Percentiles rank a stretch among this genome's conserved stretches.
phyloP scores from a whole-genome alignment of 768 basidiomycete genomes.

The Lactarius hengduanensis region DNA sequence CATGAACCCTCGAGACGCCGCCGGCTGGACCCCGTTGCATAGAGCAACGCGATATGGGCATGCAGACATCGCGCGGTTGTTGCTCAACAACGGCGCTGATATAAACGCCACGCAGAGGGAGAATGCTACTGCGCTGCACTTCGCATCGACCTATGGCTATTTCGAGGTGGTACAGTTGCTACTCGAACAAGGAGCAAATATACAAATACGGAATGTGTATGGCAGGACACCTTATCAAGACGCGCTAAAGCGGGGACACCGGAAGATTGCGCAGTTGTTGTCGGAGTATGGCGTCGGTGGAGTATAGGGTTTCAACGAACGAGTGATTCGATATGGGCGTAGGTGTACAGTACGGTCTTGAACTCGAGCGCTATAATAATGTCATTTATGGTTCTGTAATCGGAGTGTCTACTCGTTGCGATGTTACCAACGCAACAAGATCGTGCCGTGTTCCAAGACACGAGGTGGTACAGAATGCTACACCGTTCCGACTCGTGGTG shows the following conservation, averaged over 20 bases:
- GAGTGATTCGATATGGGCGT: too few relatives aligned
- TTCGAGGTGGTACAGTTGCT: not conserved
- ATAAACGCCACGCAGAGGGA: not conserved
- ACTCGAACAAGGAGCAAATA: not conserved
- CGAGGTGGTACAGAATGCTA: too few relatives aligned
- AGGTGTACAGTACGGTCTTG: too few relatives aligned
- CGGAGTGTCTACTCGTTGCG: too few relatives aligned
- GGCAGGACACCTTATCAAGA: not conserved
- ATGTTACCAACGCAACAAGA: too few relatives aligned
- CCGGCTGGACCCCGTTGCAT: not conserved
- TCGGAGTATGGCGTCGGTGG: not conserved
- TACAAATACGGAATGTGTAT: not conserved
- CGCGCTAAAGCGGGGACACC: not conserved
- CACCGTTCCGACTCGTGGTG: too few relatives aligned
- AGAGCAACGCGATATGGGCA: not conserved
- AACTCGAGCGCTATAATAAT: too few relatives aligned
- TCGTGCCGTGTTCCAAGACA: too few relatives aligned
- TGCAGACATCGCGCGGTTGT: not conserved
- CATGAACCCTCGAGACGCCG: not conserved
- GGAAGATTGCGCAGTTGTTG: not conserved
- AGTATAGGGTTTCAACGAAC: not conserved
- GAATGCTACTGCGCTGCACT: not conserved
- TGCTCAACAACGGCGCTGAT: conserved; percentile 2
- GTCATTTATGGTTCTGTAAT: too few relatives aligned
- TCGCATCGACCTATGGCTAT: not conserved